These are phyloP conservation scores for Fusarium guadeloupense DNA, from an alignment of 2,329 filamentous ascomycete genomes.

Conservation along the genomic window DNA sequence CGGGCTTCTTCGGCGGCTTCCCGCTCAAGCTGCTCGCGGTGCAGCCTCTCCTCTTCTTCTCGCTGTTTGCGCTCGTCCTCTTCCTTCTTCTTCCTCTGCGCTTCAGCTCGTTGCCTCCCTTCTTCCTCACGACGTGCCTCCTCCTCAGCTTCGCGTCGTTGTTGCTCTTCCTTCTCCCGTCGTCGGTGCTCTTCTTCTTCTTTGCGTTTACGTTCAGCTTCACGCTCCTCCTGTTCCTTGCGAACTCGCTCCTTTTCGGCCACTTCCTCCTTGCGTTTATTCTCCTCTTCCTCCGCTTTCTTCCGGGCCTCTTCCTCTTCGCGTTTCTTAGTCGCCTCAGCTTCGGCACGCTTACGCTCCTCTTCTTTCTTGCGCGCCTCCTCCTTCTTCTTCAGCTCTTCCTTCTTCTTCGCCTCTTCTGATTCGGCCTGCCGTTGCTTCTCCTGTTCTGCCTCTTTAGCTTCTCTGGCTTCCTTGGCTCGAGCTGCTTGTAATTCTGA, in stretches of 20 bases:
- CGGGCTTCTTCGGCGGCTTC: slow-evolving; percentile 61
- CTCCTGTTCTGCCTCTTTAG: slow-evolving; percentile 34
- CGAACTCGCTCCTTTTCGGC: slow-evolving; percentile 45
- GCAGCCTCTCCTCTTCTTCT: slow-evolving; percentile 58
- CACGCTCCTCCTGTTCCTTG: slow-evolving; percentile 46
- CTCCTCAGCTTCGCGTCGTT: slow-evolving; percentile 50
- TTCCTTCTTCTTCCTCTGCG: slow-evolving; percentile 52
- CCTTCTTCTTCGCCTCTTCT: slow-evolving; percentile 47
- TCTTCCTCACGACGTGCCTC: slow-evolving; percentile 51
- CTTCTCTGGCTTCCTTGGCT: slow-evolving; percentile 43
- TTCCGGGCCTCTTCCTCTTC: slow-evolving; percentile 36
- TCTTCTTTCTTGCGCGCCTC: slow-evolving; percentile 50
- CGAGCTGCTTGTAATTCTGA: slow-evolving; percentile 49
- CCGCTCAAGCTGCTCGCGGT: slow-evolving; percentile 56
- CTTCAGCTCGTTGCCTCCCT: slow-evolving; percentile 50
- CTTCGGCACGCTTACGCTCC: slow-evolving; percentile 45
- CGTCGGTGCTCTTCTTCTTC: slow-evolving; percentile 50
- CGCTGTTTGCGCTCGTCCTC: slow-evolving; percentile 51
- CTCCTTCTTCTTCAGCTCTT: slow-evolving; percentile 49
- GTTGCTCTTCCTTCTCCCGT: slow-evolving; percentile 50
- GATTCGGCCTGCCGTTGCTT: slow-evolving; percentile 44
- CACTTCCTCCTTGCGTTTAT: slow-evolving; percentile 48
- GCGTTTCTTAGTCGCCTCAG: slow-evolving; percentile 42
- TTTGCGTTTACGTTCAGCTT: slow-evolving; percentile 50
- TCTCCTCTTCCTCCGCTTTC: slow-evolving; percentile 48